Evolutionary conservation across 2,329 filamentous ascomycete species (phyloP), one percentile per base, ranked within the genome.

Genomic region (Alternaria sp.): DNA sequence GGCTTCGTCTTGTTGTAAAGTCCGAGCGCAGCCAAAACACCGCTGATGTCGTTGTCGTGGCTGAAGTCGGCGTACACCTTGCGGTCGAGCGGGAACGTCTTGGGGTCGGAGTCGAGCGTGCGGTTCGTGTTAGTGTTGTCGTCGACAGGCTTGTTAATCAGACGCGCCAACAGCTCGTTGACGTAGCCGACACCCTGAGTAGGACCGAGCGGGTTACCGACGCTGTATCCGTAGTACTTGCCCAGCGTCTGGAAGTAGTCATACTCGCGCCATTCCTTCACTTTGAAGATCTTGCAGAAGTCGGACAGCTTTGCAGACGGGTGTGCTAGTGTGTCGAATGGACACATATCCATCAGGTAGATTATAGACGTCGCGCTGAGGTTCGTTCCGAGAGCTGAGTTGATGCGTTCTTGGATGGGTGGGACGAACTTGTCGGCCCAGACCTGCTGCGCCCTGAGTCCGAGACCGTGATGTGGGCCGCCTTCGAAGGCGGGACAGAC

Each of bases 171-270:
- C 11, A 97, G 87, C 83, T 97, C 94, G 78, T 96, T 97, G 59
- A 90, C 89, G 74, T 90, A 97, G 3, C 94, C 94, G 2, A 96
- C 91, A 1, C 94, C 94, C 79, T 96, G 93, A 0, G 93, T 93
- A 6, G 93, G 87, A 0, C 91, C 94, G 7, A 97, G 85, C 0
- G 89, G 87, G 74, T 93, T 93, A 13, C 93, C 93, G 26, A 87
- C 86, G 11, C 90, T 88, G 79, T 90, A 94, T 58, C 90, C 90
- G 79, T 97, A 97, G 85, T 90, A 97, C 77, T 97, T 97, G 67
- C 89, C 89, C 9, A 97, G 81, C 0, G 90, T 88, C 77, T 93
- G 86, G 77, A 89, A 90, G 82, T 97, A 97, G 79, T 93, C 90
- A 80, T 96, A 97, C 62, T 86, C 82, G 36, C 83, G 81, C 92